A percentile compares a stretch with the other conserved stretches of the same genome.
phyloP scores from a whole-genome alignment of 2,329 filamentous ascomycete genomes.

The Beauveria medogensis region DNA sequence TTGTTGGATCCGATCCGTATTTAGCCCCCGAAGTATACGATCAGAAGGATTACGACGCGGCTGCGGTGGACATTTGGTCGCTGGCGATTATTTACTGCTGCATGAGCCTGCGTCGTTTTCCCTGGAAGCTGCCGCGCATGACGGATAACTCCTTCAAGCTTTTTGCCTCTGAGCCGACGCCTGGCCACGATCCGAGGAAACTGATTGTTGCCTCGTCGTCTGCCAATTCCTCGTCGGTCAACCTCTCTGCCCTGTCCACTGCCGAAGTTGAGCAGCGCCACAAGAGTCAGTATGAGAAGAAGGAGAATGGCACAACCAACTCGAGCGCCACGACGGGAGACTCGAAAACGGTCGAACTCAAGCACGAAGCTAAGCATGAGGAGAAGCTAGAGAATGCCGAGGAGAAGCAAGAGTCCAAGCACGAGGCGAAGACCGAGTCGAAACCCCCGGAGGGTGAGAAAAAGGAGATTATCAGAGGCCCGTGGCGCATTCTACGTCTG shows the following conservation, averaged over 20 bases:
- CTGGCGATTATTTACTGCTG: conserved; percentile 98
- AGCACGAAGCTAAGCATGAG: conserved; percentile 13
- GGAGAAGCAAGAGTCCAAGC: conserved; percentile 19
- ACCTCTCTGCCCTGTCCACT: conserved; percentile 30
- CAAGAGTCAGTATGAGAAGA: conserved; percentile 13
- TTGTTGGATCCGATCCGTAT: conserved; percentile 84
- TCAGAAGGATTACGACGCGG: conserved; percentile 84
- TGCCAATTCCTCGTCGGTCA: conserved; percentile 31
- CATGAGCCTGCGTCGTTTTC: conserved; percentile 91
- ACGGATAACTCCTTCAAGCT: conserved; percentile 93
- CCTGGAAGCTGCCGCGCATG: conserved; percentile 89
- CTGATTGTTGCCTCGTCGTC: conserved; percentile 34
- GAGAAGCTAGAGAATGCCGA: conserved; percentile 20
- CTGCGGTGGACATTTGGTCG: conserved; percentile 94
- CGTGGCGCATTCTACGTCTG: conserved; percentile 80
- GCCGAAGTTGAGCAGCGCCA: conserved; percentile 31
- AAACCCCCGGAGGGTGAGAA: conserved; percentile 34
- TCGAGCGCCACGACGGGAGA: background rate
- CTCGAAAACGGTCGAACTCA: conserved; percentile 2
- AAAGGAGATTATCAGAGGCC: conserved; percentile 80
- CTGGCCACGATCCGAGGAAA: conserved; percentile 55
- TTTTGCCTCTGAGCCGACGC: conserved; percentile 78
- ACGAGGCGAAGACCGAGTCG: conserved; percentile 10
- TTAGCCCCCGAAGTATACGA: conserved; percentile 96
- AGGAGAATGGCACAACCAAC: conserved; percentile 16